Evolutionary conservation across 176 grass and related monocot species (phyloP), one percentile per base, ranked within the genome.

Genomic region (Phoenix roebelenii): DNA sequence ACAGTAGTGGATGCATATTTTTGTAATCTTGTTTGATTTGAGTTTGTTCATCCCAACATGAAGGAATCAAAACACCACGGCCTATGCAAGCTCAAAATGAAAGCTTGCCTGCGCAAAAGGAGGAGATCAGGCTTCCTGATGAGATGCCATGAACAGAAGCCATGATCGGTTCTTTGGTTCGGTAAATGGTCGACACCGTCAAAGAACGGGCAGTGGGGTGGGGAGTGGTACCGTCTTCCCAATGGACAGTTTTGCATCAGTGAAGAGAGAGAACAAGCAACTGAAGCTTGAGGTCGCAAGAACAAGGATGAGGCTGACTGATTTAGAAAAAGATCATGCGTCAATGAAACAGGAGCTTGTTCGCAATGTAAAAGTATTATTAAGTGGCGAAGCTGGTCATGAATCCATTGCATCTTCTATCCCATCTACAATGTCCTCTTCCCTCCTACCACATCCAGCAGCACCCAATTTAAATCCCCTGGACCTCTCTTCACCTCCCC

Each of bases 241-340:
- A 16, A 72, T 86, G 28, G 91, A 96, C 80, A 96, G 82, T 69
- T 96, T 90, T 66, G 91, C 91, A n/a, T 96, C 86, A 2, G 86
- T 96, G 39, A 48, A 86, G 26, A 79, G 86, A 32, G 91, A 96
- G 78, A 96, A 96, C 74, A 68, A 83, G 54, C 86, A 96, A 65
- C 79, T 96, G 12, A 90, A 90, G 68, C 79, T 96, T 51, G 91
- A 96, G 74, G 86, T 96, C 50, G 84, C 86, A 16, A 82, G 91
- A 22, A 96, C 90, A 86, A 67, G 91, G 67, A 85, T 96, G 83
- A 70, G 91, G 50, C 74, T 96, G 12, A 96, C 83, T 20, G 86
- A 96, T 67, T 73, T 96, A 68, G 91, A 96, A 77, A 96, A 96
- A 81, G 91, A 90, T 74, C 91, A 96, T 69, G 86, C 87, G 4